These are phyloP conservation scores for Parastagonospora nodorum DNA, from an alignment of 2,329 filamentous ascomycete species.

Conservation along the genomic window DNA sequence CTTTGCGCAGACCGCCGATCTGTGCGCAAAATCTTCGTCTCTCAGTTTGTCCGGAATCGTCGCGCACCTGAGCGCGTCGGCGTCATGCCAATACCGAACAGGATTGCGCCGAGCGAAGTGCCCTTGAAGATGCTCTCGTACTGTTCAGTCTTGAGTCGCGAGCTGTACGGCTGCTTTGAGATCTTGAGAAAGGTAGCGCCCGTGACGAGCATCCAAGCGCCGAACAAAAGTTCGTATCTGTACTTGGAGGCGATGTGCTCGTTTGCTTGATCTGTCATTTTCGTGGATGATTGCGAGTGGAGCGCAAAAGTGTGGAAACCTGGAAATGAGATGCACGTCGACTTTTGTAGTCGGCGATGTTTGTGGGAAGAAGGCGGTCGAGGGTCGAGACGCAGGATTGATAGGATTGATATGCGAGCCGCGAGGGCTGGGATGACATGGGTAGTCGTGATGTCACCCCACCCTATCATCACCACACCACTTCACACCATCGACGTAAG, in stretches of 20 bases:
- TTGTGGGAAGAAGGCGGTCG: slow-evolving; percentile 6
- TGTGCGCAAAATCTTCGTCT: neutral
- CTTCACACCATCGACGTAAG: neutral
- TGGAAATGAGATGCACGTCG: neutral
- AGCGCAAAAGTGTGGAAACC: neutral
- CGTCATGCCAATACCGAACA: slow-evolving; percentile 31
- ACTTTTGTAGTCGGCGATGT: neutral
- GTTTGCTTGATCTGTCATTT: slow-evolving; percentile 18
- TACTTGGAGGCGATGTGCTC: slow-evolving; percentile 30
- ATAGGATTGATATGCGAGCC: neutral
- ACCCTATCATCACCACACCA: neutral
- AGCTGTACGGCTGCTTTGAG: slow-evolving; percentile 40
- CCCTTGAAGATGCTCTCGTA: slow-evolving; percentile 48
- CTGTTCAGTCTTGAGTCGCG: slow-evolving; percentile 41
- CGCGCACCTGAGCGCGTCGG: slow-evolving; percentile 24
- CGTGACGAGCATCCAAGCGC: slow-evolving; percentile 33
- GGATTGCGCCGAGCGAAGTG: slow-evolving; percentile 34
- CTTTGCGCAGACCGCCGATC: neutral
- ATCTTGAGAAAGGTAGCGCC: slow-evolving; percentile 42
- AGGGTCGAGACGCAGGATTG: slow-evolving; percentile 3
- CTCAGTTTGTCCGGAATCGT: slow-evolving; percentile 17
- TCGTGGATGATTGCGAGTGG: neutral
- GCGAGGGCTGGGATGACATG: too few species aligned
- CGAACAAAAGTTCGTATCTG: slow-evolving; percentile 38
- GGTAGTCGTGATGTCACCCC: neutral